Conservation (phyloP, 1,284 basidiomycete species). For the Cryptococcus amylolentus region DNA sequence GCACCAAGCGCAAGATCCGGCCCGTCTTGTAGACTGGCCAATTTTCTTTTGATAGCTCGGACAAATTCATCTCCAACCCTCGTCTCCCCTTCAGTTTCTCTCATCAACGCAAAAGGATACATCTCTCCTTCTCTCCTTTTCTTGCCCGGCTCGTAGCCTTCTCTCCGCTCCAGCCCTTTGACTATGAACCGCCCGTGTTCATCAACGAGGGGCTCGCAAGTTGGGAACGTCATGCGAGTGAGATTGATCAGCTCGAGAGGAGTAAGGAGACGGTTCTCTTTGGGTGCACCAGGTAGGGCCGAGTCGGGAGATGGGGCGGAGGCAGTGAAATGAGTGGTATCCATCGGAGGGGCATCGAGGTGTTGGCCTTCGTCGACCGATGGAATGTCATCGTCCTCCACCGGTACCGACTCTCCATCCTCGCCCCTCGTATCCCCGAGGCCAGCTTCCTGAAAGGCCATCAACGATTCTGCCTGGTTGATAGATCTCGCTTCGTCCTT, state of each 20-base stretch:
- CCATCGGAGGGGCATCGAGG: neutral
- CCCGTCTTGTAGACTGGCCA: slow-evolving; percentile 20
- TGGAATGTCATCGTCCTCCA: neutral
- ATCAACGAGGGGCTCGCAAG: slow-evolving; percentile 36
- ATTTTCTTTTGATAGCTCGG: slow-evolving; percentile 27
- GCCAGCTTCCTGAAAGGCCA: slow-evolving; percentile 11
- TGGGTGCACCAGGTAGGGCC: neutral
- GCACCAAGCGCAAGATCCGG: neutral
- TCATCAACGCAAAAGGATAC: slow-evolving; percentile 41
- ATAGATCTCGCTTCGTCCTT: neutral
- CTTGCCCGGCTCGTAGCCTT: slow-evolving; percentile 30
- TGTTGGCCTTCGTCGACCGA: slow-evolving; percentile 4
- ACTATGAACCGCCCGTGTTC: slow-evolving; percentile 39
- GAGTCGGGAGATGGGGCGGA: neutral
- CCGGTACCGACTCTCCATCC: neutral
- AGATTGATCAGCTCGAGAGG: slow-evolving; percentile 43
- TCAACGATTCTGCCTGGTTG: slow-evolving; percentile 7
- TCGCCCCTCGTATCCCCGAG: slow-evolving; percentile 1
- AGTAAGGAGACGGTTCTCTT: slow-evolving; percentile 33
- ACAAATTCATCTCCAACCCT: slow-evolving; percentile 20
- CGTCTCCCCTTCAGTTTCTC: slow-evolving; percentile 8
- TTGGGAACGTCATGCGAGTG: slow-evolving; percentile 42
- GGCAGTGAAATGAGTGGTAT: neutral
- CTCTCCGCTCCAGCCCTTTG: slow-evolving; percentile 34
- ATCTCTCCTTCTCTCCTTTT: slow-evolving; percentile 26